phyloP scores from a whole-genome alignment of 495 filamentous ascomycete genomes.

The Aspergillus sclerotioniger region DNA sequence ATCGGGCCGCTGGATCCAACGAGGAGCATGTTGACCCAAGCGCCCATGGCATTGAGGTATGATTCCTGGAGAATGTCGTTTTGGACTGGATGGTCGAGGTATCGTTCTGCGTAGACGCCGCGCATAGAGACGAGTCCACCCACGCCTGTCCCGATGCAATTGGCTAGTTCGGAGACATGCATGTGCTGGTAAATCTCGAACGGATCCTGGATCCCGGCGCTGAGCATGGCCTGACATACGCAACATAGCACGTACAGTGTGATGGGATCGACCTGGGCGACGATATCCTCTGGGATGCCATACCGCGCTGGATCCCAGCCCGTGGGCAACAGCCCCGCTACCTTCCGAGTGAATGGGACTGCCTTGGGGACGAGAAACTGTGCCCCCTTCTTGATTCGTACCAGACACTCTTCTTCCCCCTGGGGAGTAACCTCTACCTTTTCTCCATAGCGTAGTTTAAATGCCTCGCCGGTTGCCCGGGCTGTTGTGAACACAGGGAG shows the following conservation, averaged over 20 bases:
- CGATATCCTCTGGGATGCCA: slow-evolving; percentile 93
- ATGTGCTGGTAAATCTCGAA: slow-evolving; percentile 99
- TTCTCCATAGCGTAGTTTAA: slow-evolving; percentile 89
- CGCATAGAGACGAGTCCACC: slow-evolving; percentile 77
- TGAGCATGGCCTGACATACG: slow-evolving; percentile 80
- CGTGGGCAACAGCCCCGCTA: slow-evolving; percentile 91
- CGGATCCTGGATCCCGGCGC: slow-evolving; percentile 91
- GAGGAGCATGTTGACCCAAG: slow-evolving; percentile 98
- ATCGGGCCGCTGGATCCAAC: slow-evolving; percentile 96
- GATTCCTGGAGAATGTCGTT: slow-evolving; percentile 98
- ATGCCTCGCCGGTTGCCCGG: slow-evolving; percentile 93
- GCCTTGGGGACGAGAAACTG: slow-evolving; percentile 91
- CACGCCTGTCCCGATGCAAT: slow-evolving; percentile 87
- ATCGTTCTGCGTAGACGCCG: slow-evolving; percentile 96
- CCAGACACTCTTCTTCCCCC: slow-evolving; percentile 64
- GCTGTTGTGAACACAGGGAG: slow-evolving; percentile 92
- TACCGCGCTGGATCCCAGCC: slow-evolving; percentile 93
- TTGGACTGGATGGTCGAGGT: slow-evolving; percentile 87
- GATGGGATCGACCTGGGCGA: slow-evolving; percentile 91
- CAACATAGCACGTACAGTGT: slow-evolving; percentile 89
- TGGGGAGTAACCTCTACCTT: slow-evolving; percentile 85
- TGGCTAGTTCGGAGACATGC: slow-evolving; percentile 92
- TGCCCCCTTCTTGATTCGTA: slow-evolving; percentile 76
- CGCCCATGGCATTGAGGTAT: slow-evolving; percentile 98
- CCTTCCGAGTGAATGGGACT: slow-evolving; percentile 86